Percentiles rank a stretch among this genome's conserved stretches.
phyloP scores from a whole-genome alignment of 306 rosid genomes.

The Pterocarpus santalinus region DNA sequence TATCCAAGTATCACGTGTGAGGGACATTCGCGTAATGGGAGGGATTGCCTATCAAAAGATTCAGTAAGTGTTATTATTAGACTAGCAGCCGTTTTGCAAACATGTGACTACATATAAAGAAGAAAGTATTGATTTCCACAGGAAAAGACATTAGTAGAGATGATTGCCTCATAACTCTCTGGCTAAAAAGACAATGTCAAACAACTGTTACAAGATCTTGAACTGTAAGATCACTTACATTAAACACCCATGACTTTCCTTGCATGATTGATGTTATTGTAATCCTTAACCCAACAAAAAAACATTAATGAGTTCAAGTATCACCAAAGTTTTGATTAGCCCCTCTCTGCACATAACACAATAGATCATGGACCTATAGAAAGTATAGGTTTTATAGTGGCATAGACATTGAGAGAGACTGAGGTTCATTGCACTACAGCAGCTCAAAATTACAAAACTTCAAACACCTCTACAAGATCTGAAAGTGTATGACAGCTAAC shows the following conservation, averaged over 20 bases:
- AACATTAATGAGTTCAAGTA: conserved; percentile 24
- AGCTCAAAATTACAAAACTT: conserved; percentile 23
- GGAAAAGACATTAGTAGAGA: conserved; percentile 12
- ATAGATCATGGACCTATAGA: conserved; percentile 11
- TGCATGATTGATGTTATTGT: conserved; percentile 2
- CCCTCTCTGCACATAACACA: conserved; percentile 10
- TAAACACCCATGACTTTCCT: conserved; percentile 24
- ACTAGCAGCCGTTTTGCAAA: conserved; percentile 42
- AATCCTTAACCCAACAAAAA: conserved; percentile 22
- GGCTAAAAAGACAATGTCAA: conserved; percentile 21
- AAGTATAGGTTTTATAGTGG: conserved; percentile 20
- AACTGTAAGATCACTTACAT: conserved; percentile 21
- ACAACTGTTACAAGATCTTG: conserved; percentile 26
- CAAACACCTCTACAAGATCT: conserved; percentile 25
- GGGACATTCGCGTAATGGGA: conserved; percentile 95
- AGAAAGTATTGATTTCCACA: conserved; percentile 28
- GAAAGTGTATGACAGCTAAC: conserved; percentile 12
- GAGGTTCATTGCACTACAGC: conserved; percentile 10
- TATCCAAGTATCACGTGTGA: conserved; percentile 92
- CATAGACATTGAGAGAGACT: conserved; percentile 20
- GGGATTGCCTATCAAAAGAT: conserved; percentile 81
- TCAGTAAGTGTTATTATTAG: conserved; percentile 38
- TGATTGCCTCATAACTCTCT: conserved; percentile 35
- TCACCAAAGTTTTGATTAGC: conserved; percentile 13
- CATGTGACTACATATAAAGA: conserved; percentile 25